Conservation (phyloP, 75 land plant species). For the Cunninghamia lanceolata region DNA sequence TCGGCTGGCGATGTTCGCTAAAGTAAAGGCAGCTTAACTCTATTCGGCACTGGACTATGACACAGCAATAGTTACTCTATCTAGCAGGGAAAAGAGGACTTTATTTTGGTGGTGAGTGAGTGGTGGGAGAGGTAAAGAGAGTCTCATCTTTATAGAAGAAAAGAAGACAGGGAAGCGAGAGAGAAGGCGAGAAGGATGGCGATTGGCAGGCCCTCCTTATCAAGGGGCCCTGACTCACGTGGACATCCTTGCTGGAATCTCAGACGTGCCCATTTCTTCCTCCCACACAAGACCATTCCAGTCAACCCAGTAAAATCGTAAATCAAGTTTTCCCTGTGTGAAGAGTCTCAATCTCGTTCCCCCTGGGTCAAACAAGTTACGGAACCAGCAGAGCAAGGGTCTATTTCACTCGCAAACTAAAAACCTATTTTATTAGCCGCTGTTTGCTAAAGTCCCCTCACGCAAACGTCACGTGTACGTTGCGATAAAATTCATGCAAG, state of each 20-base stretch:
- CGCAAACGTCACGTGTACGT: background rate
- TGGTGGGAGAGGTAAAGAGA: background rate
- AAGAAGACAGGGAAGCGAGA: background rate
- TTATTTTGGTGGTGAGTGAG: background rate
- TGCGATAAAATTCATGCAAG: background rate
- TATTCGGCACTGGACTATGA: background rate
- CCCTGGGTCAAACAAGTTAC: background rate
- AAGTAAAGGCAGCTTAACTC: constrained; percentile 1
- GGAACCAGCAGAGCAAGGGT: background rate
- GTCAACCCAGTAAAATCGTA: background rate
- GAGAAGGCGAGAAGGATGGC: background rate
- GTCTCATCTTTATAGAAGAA: background rate
- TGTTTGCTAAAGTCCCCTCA: background rate
- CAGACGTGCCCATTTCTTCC: constrained; percentile 8
- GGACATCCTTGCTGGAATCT: background rate
- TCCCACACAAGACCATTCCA: background rate
- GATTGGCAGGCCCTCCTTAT: background rate
- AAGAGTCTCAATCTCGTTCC: background rate
- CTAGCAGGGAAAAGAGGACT: too few species aligned
- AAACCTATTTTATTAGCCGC: background rate
- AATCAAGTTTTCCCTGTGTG: background rate
- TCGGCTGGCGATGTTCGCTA: constrained; percentile 4
- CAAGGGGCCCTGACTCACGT: constrained; percentile 1
- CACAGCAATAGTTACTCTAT: background rate
- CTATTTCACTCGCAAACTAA: background rate